Base-by-base conservation (phyloP, 2,329 filamentous ascomycete species). In the Xylaria hypoxylon region DNA sequence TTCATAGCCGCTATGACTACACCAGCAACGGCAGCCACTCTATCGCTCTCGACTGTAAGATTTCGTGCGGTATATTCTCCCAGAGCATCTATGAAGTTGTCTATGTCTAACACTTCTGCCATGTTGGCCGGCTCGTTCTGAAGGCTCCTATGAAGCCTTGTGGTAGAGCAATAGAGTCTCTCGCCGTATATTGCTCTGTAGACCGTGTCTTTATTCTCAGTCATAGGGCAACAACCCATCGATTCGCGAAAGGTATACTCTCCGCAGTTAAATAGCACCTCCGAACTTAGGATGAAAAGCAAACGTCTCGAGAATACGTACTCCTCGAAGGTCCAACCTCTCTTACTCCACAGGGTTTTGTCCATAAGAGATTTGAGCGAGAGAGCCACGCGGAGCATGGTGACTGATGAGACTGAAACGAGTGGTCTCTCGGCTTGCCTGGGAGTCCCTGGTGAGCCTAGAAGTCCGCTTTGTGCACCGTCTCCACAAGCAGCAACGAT, bases 401-500 rank as follows among this genome's bases (percentile, higher is more conserved):
- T n/a, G n/a, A n/a, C n/a, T n/a, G n/a, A n/a, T n/a, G n/a, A n/a
- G n/a, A n/a, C n/a, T n/a, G n/a, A n/a, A n/a, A n/a, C n/a, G n/a
- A n/a, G n/a, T n/a, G 44, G 51, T 5, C 31, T 53, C 3, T 53
- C 31, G 3, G 17, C 28, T 6, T 35, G 15, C 22, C 64, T 67
- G 2, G 38, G 60, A 5, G 35, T 57, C 1, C 13, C 19, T 17
- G 33, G 53, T 10, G 58, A 28, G 6, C 60, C 64, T 2, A 56
- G n/a, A 22, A 67, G 55, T 5, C 60, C 64, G 15, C 45, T 59
- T 26, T 59, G 26, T 2, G 51, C 60, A 6, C 44, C 13, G 0
- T 60, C 26, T 3, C 60, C 64, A 33, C 64, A 56, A 13, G 48
- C 64, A 52, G 64, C 64, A 10, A 59, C 64, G n/a, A 67, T 67